Percentiles rank a stretch among this genome's conserved stretches.
Conservation (phyloP, 2,329 filamentous ascomycete genomes). For the Aspergillus ustus region DNA sequence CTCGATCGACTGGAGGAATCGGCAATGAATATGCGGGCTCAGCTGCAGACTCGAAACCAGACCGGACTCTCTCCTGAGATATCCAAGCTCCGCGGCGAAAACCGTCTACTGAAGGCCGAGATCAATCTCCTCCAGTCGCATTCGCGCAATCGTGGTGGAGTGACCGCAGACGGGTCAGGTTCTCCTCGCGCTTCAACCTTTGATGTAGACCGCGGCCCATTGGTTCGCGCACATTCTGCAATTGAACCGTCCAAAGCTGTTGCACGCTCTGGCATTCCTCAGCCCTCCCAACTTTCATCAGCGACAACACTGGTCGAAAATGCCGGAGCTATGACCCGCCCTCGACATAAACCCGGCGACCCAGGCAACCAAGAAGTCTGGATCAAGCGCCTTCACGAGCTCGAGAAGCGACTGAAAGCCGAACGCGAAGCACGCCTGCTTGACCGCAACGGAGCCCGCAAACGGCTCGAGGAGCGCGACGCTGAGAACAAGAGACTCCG, state of each 20-base stretch:
- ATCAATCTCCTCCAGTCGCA: constrained; percentile 71
- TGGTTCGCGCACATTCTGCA: constrained; percentile 61
- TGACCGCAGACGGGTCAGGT: constrained; percentile 44
- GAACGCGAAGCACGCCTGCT: constrained; percentile 85
- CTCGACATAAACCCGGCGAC: constrained; percentile 32
- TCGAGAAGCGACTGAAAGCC: constrained; percentile 86
- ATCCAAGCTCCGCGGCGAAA: constrained; percentile 62
- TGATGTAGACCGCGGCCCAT: constrained; percentile 48
- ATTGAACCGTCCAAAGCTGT: constrained; percentile 45
- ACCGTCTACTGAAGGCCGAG: constrained; percentile 64
- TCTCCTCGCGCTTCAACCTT: constrained; percentile 35
- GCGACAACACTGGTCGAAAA: constrained; percentile 37
- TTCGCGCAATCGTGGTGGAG: constrained; percentile 56
- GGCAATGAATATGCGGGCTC: constrained; percentile 64
- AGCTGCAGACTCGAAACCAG: constrained; percentile 35
- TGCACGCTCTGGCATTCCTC: constrained; percentile 39
- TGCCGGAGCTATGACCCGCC: constrained; percentile 32
- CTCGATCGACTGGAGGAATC: constrained; percentile 85
- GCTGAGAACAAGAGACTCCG: constrained; percentile 73
- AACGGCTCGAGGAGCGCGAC: constrained; percentile 76
- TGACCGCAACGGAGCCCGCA: constrained; percentile 81
- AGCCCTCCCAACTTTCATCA: constrained; percentile 40
- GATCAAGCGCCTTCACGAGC: constrained; percentile 81
- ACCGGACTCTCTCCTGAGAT: constrained; percentile 56
- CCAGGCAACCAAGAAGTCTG: constrained; percentile 69